phyloP scores from a whole-genome alignment of 169 alveolate species.

The Plasmodium gonderi region DNA sequence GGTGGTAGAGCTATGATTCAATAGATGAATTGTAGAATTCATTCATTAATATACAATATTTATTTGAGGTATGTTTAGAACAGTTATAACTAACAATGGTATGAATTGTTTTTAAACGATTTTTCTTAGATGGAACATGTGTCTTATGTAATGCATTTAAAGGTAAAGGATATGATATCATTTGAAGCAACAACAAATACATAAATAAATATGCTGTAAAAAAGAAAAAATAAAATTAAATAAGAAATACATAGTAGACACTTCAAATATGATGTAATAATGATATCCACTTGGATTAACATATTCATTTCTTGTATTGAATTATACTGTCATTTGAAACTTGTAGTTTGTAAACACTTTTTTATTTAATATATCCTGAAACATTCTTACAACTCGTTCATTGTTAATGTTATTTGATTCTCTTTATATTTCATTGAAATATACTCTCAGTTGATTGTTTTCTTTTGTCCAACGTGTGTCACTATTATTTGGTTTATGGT shows the following conservation, averaged over 20 bases:
- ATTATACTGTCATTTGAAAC: neutral
- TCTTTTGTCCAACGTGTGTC: no score
- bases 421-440: no score
- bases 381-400: neutral
- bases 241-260: neutral
- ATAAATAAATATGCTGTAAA: neutral
- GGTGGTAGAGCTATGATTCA: neutral
- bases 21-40: neutral
- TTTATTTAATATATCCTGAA: neutral
- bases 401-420: no score
- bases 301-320: neutral
- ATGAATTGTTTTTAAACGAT: neutral
- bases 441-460: no score
- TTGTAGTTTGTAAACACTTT: neutral
- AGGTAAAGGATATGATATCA: neutral
- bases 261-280: neutral
- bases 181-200: neutral
- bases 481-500: no score
- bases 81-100: neutral
- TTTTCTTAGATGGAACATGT: neutral
- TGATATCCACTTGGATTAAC: neutral
- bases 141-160: neutral
- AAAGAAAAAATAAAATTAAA: neutral
- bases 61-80: neutral
- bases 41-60: neutral